Base-by-base conservation (phyloP, 768 basidiomycete species). In the Coprinopsis strossmayeri region DNA sequence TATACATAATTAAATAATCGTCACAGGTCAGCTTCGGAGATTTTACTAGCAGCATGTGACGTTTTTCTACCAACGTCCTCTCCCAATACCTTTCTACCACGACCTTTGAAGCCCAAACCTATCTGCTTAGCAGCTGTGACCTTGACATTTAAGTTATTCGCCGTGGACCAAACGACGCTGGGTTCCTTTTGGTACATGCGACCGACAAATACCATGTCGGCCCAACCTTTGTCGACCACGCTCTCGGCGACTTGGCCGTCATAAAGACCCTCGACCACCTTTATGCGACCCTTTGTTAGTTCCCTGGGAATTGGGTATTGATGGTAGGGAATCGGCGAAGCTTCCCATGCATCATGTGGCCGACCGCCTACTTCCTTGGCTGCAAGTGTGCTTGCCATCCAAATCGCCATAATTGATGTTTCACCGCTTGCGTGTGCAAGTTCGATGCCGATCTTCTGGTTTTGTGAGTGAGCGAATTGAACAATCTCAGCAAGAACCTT, bases 401-500 rank as follows among this genome's bases (percentile, higher is more conserved):
- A 89, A 0, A 84, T 82, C 0, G 79, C 74, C 13, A 76, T 61
- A 0, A 73, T 80, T 5, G 79, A 81, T 0, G 78, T 84, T 61
- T 89, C 89, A 15, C 87, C 70, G 0, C 88, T 87, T 0, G 85
- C 83, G 53, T 91, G 87, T 0, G 75, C 81, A n/a, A 90, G 74
- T 54, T 91, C 88, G 47, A 89, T 81, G 7, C 70, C 87, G 18
- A 89, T 75, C 42, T 81, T 80, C 58, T 84, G 79, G 41, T 71
- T 76, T 54, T 84, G 82, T 0, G 79, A 77, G 58, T 86, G 82
- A n/a, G 82, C 82, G 46, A 87, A 86, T 50, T 82, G 77, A 57
- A 81, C 76, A 53, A 89, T 69, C 28, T 73, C 61, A 49, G 71
- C 64, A 55, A 13, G 62, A 15, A 39, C 28, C 15, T 49, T 68